Conservation (phyloP, 2,329 filamentous ascomycete species). For the Cladophialophora chaetospira region DNA sequence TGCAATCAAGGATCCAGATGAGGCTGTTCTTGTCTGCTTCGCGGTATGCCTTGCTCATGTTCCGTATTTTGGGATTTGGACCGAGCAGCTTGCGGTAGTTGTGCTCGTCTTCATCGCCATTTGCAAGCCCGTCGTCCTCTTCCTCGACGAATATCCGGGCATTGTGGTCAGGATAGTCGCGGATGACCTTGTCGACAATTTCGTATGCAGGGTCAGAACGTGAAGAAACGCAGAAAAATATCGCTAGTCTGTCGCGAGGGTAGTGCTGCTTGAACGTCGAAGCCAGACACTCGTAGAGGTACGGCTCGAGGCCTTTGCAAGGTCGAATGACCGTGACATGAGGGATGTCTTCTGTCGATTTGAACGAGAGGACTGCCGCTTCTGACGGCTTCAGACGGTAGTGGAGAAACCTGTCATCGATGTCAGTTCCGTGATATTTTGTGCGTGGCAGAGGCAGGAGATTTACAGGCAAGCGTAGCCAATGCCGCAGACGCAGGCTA, state of each 20-base stretch:
- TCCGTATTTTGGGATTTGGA: constrained; percentile 97
- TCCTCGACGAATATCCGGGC: constrained; percentile 76
- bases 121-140: constrained; percentile 64
- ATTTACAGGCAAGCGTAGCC: constrained; percentile 63
- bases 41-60: constrained; percentile 89
- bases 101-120: constrained; percentile 44
- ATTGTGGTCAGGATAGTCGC: constrained; percentile 72
- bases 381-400: constrained; percentile 51
- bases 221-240: constrained; percentile 80
- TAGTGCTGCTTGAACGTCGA: constrained; percentile 84
- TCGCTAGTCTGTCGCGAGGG: constrained; percentile 71
- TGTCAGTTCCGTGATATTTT: constrained; percentile 19
- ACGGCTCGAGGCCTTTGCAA: constrained; percentile 86
- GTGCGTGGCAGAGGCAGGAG: constrained; percentile 2
- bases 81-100: constrained; percentile 61
- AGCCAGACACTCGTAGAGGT: constrained; percentile 88
- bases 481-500: constrained; percentile 59
- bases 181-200: constrained; percentile 69
- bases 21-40: constrained; percentile 79
- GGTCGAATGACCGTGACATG: constrained; percentile 90
- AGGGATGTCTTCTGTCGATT: constrained; percentile 58
- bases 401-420: constrained; percentile 53
- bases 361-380: constrained; percentile 43
- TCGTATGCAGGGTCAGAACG: constrained; percentile 75
- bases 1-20: constrained; percentile 94